Evolutionary conservation across 305 asterid genomes (phyloP).

Genomic region (Rubia peregrina): DNA sequence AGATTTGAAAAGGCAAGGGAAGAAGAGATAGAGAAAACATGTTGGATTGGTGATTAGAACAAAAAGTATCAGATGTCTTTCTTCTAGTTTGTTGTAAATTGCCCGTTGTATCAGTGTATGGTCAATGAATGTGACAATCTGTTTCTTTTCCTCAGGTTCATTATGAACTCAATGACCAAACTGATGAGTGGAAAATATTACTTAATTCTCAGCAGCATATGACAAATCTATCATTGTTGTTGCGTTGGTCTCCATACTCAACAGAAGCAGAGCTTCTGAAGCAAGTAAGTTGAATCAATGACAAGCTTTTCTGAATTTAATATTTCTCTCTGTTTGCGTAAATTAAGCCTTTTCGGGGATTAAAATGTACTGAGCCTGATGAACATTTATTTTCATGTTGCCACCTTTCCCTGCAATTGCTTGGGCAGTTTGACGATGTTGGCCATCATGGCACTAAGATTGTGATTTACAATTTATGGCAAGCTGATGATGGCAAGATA

Average conservation of each 20-base stretch:
- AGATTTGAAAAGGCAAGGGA: neutral
- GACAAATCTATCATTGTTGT: constrained; percentile 57
- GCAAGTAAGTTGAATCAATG: constrained; percentile 51
- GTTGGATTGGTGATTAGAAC: neutral
- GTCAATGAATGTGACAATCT: neutral
- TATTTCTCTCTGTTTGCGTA: neutral
- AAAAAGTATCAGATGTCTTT: neutral
- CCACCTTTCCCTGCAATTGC: neutral
- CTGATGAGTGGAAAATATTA: constrained; percentile 49
- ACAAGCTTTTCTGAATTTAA: neutral
- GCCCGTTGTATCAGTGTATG: neutral
- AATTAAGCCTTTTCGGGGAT: neutral
- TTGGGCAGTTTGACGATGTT: constrained; percentile 58
- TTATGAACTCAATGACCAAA: constrained; percentile 41
- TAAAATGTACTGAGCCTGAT: neutral
- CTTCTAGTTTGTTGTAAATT: constrained; percentile 2
- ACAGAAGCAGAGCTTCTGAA: constrained; percentile 68
- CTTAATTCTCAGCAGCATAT: constrained; percentile 36
- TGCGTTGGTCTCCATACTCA: constrained; percentile 81
- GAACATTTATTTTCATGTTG: neutral
- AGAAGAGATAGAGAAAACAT: neutral
- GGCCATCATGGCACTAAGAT: constrained; percentile 82
- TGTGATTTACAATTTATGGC: constrained; percentile 80
- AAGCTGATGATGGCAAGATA: constrained; percentile 50
- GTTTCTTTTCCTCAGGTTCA: constrained; percentile 50